phyloP scores from a whole-genome alignment of 345 rosid species.

The Dovyalis caffra region DNA sequence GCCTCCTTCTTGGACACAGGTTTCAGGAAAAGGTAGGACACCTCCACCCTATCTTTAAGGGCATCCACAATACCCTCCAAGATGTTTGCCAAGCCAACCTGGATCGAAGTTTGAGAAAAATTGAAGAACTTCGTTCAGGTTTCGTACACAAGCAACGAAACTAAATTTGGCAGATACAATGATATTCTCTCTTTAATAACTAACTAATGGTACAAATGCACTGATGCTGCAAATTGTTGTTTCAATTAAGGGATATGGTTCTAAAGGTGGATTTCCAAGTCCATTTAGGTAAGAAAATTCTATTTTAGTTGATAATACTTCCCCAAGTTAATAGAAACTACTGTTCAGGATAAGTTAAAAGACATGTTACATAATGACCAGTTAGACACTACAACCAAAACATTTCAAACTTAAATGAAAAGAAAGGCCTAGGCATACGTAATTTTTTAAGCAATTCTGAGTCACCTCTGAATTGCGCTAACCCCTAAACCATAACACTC shows the following conservation, averaged over 20 bases:
- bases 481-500: not conserved
- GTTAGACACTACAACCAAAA: not conserved
- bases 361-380: not conserved
- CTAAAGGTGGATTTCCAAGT: not conserved
- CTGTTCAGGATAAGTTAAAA: not conserved
- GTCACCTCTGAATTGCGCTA: not conserved
- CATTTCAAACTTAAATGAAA: not conserved
- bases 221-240: not conserved
- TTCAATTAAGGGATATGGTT: not conserved
- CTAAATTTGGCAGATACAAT: not conserved
- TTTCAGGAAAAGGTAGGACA: conserved; percentile 82
- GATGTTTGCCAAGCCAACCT: conserved; percentile 88
- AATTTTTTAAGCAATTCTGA: not conserved
- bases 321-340: not conserved
- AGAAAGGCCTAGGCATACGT: not conserved
- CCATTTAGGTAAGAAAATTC: not conserved
- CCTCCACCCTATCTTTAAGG: conserved; percentile 51
- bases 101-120: conserved; percentile 7
- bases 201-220: not conserved
- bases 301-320: not conserved
- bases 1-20: conserved; percentile 93
- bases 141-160: not conserved
- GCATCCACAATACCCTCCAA: conserved; percentile 75
- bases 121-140: not conserved
- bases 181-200: too few species aligned